phyloP scores from a whole-genome alignment of 139 green algal species.

The Desmodesmus armatus region DNA sequence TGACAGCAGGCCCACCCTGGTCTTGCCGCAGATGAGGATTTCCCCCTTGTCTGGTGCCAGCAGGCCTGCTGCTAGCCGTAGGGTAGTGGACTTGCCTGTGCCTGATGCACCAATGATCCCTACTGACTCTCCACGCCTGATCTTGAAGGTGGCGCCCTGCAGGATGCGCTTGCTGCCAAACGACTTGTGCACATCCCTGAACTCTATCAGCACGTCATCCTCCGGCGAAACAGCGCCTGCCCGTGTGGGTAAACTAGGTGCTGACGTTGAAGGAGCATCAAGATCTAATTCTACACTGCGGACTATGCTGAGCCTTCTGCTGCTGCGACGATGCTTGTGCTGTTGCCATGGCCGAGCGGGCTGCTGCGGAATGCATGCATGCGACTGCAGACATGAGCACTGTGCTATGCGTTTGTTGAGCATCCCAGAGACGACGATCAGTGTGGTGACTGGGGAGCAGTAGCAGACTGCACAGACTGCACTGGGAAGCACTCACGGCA shows the following conservation, averaged over 20 bases:
- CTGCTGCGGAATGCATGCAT: constrained; percentile 26
- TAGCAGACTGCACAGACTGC: too few relatives aligned
- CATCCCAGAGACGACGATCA: too few relatives aligned
- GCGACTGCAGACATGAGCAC: not conserved
- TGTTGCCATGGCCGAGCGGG: not conserved
- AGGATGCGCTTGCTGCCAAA: constrained; percentile 97
- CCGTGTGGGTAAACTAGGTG: not conserved
- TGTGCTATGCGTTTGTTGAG: not conserved
- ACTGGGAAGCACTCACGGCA: too few relatives aligned
- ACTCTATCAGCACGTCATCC: constrained; percentile 93
- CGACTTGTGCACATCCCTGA: constrained; percentile 94
- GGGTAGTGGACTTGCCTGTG: constrained; percentile 97
- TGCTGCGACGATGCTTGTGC: not conserved
- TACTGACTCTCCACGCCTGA: constrained; percentile 95
- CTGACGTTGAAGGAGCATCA: constrained; percentile 10
- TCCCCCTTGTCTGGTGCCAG: constrained; percentile 92
- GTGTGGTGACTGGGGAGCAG: too few relatives aligned
- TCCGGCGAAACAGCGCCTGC: too few relatives aligned
- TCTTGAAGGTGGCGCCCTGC: constrained; percentile 91
- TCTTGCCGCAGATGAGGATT: constrained; percentile 84
- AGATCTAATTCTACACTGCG: constrained; percentile 26
- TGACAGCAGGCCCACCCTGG: constrained; percentile 80
- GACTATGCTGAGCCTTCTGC: too few relatives aligned
- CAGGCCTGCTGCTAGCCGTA: constrained; percentile 94
- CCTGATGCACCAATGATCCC: constrained; percentile 98